Percentiles rank a stretch among this genome's conserved stretches.
phyloP scores from a whole-genome alignment of 805 yeast species.

The Candida morakotiae region DNA sequence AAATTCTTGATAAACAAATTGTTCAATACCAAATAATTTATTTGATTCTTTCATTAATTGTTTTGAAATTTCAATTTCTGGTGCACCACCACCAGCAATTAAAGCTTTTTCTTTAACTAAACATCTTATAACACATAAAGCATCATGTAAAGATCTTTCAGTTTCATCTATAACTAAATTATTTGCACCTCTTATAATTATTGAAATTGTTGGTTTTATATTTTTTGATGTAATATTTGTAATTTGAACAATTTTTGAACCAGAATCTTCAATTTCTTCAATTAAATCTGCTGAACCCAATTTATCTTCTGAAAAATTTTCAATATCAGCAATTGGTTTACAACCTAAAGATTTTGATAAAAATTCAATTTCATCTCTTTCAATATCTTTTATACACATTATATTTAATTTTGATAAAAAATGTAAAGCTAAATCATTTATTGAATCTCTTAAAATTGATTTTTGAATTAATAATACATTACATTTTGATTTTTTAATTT shows the following conservation, averaged over 20 bases:
- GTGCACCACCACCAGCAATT: constrained; percentile 99
- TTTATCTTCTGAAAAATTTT: constrained; percentile 87
- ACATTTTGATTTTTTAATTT: constrained; percentile 95
- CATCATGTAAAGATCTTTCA: constrained; percentile 96
- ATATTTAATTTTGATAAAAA: constrained; percentile 90
- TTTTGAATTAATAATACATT: constrained; percentile 87
- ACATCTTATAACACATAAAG: constrained; percentile 88
- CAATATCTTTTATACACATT: constrained; percentile 91
- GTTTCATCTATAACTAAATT: constrained; percentile 88
- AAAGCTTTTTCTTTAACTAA: constrained; percentile 81
- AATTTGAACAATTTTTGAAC: constrained; percentile 83
- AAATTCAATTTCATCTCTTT: constrained; percentile 94
- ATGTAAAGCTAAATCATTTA: constrained; percentile 90
- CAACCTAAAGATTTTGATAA: constrained; percentile 82
- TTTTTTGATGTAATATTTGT: constrained; percentile 65
- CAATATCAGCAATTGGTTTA: constrained; percentile 94
- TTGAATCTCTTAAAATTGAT: constrained; percentile 92
- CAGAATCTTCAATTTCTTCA: constrained; percentile 87
- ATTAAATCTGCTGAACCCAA: constrained; percentile 88
- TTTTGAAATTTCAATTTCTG: constrained; percentile 87
- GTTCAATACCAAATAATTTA: constrained; percentile 77
- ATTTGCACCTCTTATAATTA: constrained; percentile 94
- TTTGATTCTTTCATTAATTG: constrained; percentile 67
- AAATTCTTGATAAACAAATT: constrained; percentile 86
- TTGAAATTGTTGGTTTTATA: constrained; percentile 71